These are phyloP conservation scores for Arthroderma uncinatum DNA, from an alignment of 2,329 filamentous ascomycete genomes.

Conservation along the genomic window DNA sequence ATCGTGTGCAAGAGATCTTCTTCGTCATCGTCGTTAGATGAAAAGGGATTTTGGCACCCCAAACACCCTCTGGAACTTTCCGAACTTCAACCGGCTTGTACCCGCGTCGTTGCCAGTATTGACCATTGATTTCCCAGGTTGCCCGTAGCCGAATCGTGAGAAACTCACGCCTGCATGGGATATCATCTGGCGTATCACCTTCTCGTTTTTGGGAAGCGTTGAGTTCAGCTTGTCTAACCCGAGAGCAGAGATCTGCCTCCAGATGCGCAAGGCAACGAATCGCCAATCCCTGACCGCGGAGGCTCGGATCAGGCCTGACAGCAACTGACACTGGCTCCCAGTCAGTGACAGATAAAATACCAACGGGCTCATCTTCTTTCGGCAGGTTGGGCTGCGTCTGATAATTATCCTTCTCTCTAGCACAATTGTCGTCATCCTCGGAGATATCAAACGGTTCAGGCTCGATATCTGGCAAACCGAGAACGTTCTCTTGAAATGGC, in stretches of 20 bases:
- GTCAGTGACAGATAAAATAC: slow-evolving; percentile 1
- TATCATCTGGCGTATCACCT: not conserved
- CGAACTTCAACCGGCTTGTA: slow-evolving; percentile 6
- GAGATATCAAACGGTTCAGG: not conserved
- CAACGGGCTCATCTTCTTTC: no score
- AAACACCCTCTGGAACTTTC: slow-evolving; percentile 7
- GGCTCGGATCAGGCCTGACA: slow-evolving; percentile 3
- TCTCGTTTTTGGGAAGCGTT: not conserved
- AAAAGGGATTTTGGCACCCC: slow-evolving; percentile 1
- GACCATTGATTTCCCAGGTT: not conserved
- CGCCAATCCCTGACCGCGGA: slow-evolving; percentile 8
- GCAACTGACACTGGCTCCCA: slow-evolving; percentile 11
- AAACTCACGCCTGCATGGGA: not conserved
- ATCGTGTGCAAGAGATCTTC: not conserved
- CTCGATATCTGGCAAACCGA: not conserved
- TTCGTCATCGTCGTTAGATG: slow-evolving; percentile 9
- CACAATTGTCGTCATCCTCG: no score
- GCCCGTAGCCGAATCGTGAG: slow-evolving; percentile 10
- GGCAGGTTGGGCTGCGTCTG: no score
- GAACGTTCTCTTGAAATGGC: not conserved
- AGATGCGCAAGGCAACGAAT: slow-evolving; percentile 5
- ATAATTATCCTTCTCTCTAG: no score
- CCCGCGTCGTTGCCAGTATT: slow-evolving; percentile 12
- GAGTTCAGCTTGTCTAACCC: slow-evolving; percentile 3
- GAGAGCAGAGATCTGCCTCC: slow-evolving; percentile 8